Base-by-base conservation (phyloP, 2,329 filamentous ascomycete species). In the Colletotrichum scovillei region DNA sequence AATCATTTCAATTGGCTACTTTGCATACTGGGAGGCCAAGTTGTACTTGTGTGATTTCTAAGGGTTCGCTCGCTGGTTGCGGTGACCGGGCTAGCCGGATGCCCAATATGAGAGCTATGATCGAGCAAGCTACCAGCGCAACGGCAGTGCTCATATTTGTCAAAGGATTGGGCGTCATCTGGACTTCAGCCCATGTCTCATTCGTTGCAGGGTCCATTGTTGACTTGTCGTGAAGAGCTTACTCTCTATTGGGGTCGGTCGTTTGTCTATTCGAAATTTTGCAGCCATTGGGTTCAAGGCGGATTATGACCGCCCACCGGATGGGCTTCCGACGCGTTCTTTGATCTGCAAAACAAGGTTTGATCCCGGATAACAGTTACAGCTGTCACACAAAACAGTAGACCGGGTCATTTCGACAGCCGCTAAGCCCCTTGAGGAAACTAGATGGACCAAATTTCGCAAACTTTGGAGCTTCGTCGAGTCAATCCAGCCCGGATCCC, bases 351-450 rank as follows among this genome's bases (percentile, higher is more conserved):
- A 55, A 24, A 24, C 24, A 14, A 26, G 22, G 11, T 26, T 55
- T n/a, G 52, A 55, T 26, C 24, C 11, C 52, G 52, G 52, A 26
- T n/a, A n/a, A 28, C 52, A 26, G 14, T 55, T 26, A 30, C 55
- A n/a, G 26, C 46, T n/a, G 38, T 28, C 24, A 63, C 16, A 16
- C 14, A 32, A 59, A 19, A n/a, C 56, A 35, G 19, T 16, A 58
- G n/a, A 35, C 22, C n/a, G n/a, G 7, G 55, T 42, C 35, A 24
- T n/a, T 32, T 53, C n/a, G 7, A 58, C 3, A 14, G 16, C 35
- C 22, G 35, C 69, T 72, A 68, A 52, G 30, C 69, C 35, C 35
- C 4, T 67, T 68, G n/a, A 6, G 63, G 69, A 57, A 68, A 63
- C 24, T 32, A 62, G 63, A 68, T 71, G 63, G 63, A 56, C 68